A percentile compares a stretch with the other conserved stretches of the same genome.
Conservation (phyloP, 163 green algal species). For the Coccomyxa subellipsoidea region DNA sequence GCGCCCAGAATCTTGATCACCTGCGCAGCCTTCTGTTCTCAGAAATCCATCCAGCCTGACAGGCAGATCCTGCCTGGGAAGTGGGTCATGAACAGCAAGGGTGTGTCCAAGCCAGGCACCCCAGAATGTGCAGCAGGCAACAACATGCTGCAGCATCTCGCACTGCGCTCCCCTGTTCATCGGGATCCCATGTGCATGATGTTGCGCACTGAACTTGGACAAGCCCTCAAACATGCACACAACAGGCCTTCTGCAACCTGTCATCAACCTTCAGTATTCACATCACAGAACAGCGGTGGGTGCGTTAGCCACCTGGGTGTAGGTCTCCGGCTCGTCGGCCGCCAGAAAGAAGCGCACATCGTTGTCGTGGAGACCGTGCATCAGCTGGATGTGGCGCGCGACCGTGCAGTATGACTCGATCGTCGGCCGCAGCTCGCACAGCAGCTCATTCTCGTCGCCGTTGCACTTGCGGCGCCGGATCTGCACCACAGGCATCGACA, state of each 20-base stretch:
- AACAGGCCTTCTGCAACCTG: no score
- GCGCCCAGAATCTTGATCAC: neutral
- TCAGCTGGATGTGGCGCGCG: neutral
- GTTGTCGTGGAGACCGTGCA: neutral
- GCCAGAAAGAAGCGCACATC: neutral
- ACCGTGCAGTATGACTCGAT: neutral
- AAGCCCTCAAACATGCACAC: no score
- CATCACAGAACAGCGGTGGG: no score
- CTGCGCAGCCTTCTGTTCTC: neutral
- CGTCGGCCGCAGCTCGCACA: neutral
- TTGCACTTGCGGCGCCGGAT: neutral
- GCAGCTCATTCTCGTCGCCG: neutral
- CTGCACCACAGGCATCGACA: neutral
- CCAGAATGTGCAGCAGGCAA: no score
- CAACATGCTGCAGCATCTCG: no score
- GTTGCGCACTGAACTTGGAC: no score
- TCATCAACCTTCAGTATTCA: no score
- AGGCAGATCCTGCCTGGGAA: no score
- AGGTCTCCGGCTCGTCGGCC: neutral
- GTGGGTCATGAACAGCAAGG: no score
- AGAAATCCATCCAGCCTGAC: neutral
- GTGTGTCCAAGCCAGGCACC: no score
- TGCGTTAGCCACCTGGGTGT: neutral
- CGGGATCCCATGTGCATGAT: no score
- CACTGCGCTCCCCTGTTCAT: no score